Evolutionary conservation across 345 rosid genomes (phyloP).

Genomic region (Eutrema yunnanense): DNA sequence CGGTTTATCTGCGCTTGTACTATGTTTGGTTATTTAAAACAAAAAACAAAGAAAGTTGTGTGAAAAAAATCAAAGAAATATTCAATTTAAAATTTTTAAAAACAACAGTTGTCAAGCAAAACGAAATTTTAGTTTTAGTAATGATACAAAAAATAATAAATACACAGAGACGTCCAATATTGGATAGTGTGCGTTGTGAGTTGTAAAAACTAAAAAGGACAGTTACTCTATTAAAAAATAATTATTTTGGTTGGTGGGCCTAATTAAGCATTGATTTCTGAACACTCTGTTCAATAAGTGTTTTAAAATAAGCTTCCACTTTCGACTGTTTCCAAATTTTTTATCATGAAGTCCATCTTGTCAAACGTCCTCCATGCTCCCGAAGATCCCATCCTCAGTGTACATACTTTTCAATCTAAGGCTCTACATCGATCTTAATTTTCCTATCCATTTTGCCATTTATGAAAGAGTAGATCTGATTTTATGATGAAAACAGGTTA

Average conservation of each 20-base stretch:
- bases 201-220: background rate
- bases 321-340: background rate
- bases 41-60: no score
- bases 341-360: slow-evolving; percentile 39
- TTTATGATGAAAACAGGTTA: slow-evolving; percentile 39
- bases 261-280: background rate
- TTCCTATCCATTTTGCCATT: background rate
- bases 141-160: no score
- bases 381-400: slow-evolving; percentile 51
- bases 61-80: no score
- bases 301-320: background rate
- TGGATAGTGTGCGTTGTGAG: no score
- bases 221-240: no score
- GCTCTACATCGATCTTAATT: background rate
- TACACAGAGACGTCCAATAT: no score
- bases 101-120: no score
- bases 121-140: no score
- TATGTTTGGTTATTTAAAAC: no score
- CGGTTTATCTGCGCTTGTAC: no score
- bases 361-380: slow-evolving; percentile 37
- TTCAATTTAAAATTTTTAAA: no score
- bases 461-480: background rate
- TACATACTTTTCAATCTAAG: background rate
- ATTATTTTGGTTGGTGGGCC: background rate
- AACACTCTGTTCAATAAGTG: no score